Evolutionary conservation across 352 stramenopile genomes (phyloP).

Genomic region (Blastocystis sp.): DNA sequence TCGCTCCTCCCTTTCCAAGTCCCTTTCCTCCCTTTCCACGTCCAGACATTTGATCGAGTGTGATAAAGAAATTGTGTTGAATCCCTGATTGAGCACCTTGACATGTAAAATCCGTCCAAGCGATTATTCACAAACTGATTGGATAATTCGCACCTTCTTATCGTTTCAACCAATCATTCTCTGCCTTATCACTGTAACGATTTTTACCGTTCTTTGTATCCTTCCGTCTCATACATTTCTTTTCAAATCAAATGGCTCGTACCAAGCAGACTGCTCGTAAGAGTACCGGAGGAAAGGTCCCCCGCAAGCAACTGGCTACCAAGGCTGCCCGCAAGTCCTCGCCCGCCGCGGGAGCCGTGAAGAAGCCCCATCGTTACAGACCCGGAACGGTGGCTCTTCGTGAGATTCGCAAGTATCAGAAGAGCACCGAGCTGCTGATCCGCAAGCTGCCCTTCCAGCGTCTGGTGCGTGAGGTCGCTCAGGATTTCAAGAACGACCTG

Average conservation of each 20-base stretch:
- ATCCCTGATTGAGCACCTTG: background rate
- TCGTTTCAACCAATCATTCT: background rate
- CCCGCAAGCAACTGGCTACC: slow-evolving; percentile 79
- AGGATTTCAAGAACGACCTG: slow-evolving; percentile 83
- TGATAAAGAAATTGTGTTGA: no score
- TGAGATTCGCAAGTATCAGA: slow-evolving; percentile 76
- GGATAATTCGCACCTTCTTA: background rate
- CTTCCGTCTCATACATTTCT: background rate
- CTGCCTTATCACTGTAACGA: no score
- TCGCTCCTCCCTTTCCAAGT: slow-evolving; percentile 85
- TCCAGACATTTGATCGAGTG: no score
- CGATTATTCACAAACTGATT: background rate
- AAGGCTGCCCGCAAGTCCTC: slow-evolving; percentile 81
- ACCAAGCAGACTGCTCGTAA: slow-evolving; percentile 90
- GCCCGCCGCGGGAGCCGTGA: slow-evolving; percentile 77
- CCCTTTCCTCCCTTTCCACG: slow-evolving; percentile 84
- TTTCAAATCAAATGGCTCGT: slow-evolving; percentile 65
- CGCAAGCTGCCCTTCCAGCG: slow-evolving; percentile 69
- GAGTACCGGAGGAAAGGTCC: slow-evolving; percentile 81
- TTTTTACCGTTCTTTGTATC: slow-evolving; percentile 72
- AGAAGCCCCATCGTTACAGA: slow-evolving; percentile 78
- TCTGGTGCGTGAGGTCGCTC: slow-evolving; percentile 68
- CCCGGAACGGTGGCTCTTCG: slow-evolving; percentile 71
- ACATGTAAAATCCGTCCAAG: background rate
- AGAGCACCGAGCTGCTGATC: slow-evolving; percentile 73